These are phyloP conservation scores for Inonotus hispidus DNA, from an alignment of 1,284 basidiomycete species.

Conservation along the genomic window DNA sequence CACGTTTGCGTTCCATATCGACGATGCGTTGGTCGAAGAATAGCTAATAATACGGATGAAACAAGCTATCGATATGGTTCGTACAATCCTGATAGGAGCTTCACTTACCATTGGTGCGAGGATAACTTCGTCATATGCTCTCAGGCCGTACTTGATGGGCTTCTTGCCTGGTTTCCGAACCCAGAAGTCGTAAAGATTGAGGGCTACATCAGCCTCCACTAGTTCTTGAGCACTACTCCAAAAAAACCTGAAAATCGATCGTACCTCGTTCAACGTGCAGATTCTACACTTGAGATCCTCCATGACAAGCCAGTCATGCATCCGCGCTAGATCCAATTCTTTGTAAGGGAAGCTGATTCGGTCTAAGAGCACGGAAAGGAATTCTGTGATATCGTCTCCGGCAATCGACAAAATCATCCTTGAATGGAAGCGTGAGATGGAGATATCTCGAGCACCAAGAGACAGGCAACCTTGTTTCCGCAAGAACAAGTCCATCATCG, in stretches of 20 bases:
- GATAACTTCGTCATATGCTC: slow-evolving; percentile 95
- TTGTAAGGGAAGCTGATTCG: slow-evolving; percentile 87
- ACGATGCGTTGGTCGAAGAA: slow-evolving; percentile 91
- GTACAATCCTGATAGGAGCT: not conserved
- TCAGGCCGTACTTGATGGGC: slow-evolving; percentile 85
- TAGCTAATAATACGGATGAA: slow-evolving; percentile 43
- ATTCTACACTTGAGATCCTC: slow-evolving; percentile 82
- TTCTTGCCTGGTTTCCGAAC: slow-evolving; percentile 72
- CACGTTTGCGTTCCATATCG: slow-evolving; percentile 77
- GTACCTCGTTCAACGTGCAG: slow-evolving; percentile 71
- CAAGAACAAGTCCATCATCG: slow-evolving; percentile 87
- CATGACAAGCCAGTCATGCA: slow-evolving; percentile 85
- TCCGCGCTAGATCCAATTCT: slow-evolving; percentile 68
- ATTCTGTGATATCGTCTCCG: slow-evolving; percentile 90
- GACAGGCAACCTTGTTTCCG: slow-evolving; percentile 75
- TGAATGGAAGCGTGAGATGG: slow-evolving; percentile 1
- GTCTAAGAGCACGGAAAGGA: slow-evolving; percentile 77
- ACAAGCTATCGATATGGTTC: not conserved
- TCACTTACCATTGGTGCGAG: slow-evolving; percentile 82
- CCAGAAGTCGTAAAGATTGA: slow-evolving; percentile 87
- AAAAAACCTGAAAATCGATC: slow-evolving; percentile 18
- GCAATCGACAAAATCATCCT: slow-evolving; percentile 83
- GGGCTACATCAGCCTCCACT: slow-evolving; percentile 75
- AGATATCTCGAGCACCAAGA: not conserved
- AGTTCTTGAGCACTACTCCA: not conserved